Conservation (phyloP, 352 stramenopile genomes). For the Phytophthora vignae region DNA sequence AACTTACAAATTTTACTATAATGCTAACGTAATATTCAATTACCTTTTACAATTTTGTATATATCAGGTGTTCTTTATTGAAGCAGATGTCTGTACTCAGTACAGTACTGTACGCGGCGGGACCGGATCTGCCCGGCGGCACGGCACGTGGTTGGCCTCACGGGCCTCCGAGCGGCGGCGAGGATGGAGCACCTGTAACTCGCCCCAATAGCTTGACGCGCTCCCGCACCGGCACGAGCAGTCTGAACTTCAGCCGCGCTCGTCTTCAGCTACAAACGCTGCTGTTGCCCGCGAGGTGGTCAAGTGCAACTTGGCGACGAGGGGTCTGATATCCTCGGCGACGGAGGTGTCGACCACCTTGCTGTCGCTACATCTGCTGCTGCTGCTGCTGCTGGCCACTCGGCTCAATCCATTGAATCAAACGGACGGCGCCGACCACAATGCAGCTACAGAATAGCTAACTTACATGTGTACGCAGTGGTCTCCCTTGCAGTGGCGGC, state of each 20-base stretch:
- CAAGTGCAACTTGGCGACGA: constrained; percentile 21
- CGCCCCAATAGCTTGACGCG: background rate
- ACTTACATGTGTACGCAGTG: too few relatives aligned
- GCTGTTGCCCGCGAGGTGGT: background rate
- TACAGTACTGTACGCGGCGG: background rate
- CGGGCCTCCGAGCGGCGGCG: background rate
- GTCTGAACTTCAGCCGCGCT: background rate
- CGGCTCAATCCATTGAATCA: constrained; percentile 17
- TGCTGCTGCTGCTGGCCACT: too few relatives aligned
- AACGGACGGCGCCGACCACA: background rate
- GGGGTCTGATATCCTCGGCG: constrained; percentile 32
- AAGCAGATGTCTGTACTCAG: too few relatives aligned
- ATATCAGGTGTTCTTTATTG: too few relatives aligned
- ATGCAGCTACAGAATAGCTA: background rate
- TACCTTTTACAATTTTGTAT: too few relatives aligned
- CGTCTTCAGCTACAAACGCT: constrained; percentile 1
- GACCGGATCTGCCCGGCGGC: constrained; percentile 6
- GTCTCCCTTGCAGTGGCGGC: too few relatives aligned
- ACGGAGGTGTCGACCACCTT: constrained; percentile 18
- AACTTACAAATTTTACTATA: too few relatives aligned
- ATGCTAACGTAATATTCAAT: too few relatives aligned
- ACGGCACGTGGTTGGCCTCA: constrained; percentile 14
- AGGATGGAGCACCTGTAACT: constrained; percentile 5
- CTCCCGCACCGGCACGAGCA: background rate
- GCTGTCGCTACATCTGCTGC: constrained; percentile 8